These are phyloP conservation scores for Cryptococcus jaspeensis DNA, from an alignment of 1,284 basidiomycete genomes.

Conservation along the genomic window DNA sequence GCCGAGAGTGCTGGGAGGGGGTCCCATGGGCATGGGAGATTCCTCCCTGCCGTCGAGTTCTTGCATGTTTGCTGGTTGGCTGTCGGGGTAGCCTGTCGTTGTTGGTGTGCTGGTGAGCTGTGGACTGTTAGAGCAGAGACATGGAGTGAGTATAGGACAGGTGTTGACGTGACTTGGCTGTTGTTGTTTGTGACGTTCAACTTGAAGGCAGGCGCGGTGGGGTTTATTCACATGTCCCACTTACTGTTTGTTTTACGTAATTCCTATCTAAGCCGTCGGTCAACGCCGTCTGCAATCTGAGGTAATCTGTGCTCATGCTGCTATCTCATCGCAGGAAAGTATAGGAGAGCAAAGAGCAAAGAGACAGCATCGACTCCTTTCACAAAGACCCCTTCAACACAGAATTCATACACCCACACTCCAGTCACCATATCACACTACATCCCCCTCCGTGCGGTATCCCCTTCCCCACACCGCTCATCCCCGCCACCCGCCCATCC, in stretches of 20 bases:
- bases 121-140: background rate
- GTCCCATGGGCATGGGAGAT: slow-evolving; percentile 17
- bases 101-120: no score
- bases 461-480: no score
- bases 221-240: no score
- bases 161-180: no score
- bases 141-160: background rate
- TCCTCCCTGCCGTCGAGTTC: slow-evolving; percentile 9
- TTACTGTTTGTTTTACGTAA: no score
- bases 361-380: no score
- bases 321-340: no score
- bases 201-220: background rate
- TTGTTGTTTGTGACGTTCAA: background rate
- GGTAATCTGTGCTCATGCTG: background rate
- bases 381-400: background rate
- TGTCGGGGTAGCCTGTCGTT: background rate
- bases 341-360: no score
- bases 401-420: no score
- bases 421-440: background rate
- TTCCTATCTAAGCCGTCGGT: background rate
- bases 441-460: no score
- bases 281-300: background rate
- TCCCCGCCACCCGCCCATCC: background rate
- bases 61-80: background rate
- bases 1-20: slow-evolving; percentile 21